Evolutionary conservation across 805 yeast species (phyloP), one percentile per base, ranked within the genome.

Genomic region (Yamadazyma akitaensis): DNA sequence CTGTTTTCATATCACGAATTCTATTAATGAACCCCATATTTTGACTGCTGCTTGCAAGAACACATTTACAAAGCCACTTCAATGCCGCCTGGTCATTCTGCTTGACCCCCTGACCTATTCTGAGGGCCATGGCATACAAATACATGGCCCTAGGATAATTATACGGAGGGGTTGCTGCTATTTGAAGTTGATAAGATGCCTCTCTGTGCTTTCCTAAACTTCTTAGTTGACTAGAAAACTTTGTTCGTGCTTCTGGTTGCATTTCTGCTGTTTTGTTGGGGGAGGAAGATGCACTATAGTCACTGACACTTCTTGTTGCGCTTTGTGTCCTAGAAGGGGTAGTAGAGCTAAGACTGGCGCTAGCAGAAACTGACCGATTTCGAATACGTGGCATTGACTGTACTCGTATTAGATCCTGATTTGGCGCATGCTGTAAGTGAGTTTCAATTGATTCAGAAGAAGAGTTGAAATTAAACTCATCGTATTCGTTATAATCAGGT

Each of bases 71-170:
- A 4, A 87, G 67, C 86, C 88, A 85, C 44, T 69, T 62, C 39
- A 82, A 68, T 2, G 89, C 77, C 42, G 73, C 76, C 16, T 63
- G 55, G 35, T 77, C 75, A 56, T 83, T 83, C 44, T 71, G 73
- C 16, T 77, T 70, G 10, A 83, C 80, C 0, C 94, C 94, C 60
- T 81, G 82, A 0, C 92, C 94, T 47, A 76, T 68, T 42, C 85
- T 67, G 19, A 87, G 63, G 0, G 90, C 84, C 52, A 84, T 61
- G 0, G 88, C 88, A 56, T 85, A 86, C 26, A 84, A 59, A 40
- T 81, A 71, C 84, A 80, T 84, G 0, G 90, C 95, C 42, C 55
- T 58, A 1, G 72, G 67, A 37, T 82, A 79, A 50, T 69, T 72
- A 51, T 77, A 73, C 7, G 88, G 86, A n/a, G 69, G 63, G 45